Conservation (phyloP, 495 filamentous ascomycete genomes). For the Hypomontagnella monticulosa region DNA sequence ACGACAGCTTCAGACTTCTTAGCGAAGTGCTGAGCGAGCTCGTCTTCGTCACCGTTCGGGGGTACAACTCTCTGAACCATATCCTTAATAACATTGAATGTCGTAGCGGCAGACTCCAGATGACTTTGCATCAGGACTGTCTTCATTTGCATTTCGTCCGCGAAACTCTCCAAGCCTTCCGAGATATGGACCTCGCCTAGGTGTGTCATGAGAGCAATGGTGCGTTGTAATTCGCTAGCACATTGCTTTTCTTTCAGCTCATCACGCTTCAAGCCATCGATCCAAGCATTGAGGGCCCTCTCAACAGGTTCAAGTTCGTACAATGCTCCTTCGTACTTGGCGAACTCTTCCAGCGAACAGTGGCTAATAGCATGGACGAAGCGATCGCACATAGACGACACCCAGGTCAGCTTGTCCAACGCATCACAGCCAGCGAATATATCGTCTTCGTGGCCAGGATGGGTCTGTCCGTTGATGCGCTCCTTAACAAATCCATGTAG, state of each 20-base stretch:
- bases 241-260: slow-evolving; percentile 88
- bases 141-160: slow-evolving; percentile 79
- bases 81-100: slow-evolving; percentile 67
- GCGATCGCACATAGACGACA: slow-evolving; percentile 81
- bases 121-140: slow-evolving; percentile 79
- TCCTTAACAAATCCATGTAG: slow-evolving; percentile 84
- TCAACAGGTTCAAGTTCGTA: slow-evolving; percentile 96
- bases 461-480: slow-evolving; percentile 65
- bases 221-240: slow-evolving; percentile 79
- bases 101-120: slow-evolving; percentile 78
- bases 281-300: slow-evolving; percentile 85
- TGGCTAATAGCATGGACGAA: slow-evolving; percentile 80
- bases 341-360: slow-evolving; percentile 81
- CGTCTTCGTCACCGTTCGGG: slow-evolving; percentile 62
- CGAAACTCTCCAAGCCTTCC: slow-evolving; percentile 76
- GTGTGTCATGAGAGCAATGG: slow-evolving; percentile 86
- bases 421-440: slow-evolving; percentile 80
- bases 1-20: slow-evolving; percentile 77
- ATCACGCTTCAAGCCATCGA: slow-evolving; percentile 82
- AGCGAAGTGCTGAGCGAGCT: slow-evolving; percentile 72
- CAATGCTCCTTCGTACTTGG: slow-evolving; percentile 74
- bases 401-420: slow-evolving; percentile 86
- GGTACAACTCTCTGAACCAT: slow-evolving; percentile 73
- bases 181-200: slow-evolving; percentile 83
- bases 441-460: slow-evolving; percentile 72